Base-by-base conservation (phyloP, 768 basidiomycete genomes). In the Lactifluus volemus region DNA sequence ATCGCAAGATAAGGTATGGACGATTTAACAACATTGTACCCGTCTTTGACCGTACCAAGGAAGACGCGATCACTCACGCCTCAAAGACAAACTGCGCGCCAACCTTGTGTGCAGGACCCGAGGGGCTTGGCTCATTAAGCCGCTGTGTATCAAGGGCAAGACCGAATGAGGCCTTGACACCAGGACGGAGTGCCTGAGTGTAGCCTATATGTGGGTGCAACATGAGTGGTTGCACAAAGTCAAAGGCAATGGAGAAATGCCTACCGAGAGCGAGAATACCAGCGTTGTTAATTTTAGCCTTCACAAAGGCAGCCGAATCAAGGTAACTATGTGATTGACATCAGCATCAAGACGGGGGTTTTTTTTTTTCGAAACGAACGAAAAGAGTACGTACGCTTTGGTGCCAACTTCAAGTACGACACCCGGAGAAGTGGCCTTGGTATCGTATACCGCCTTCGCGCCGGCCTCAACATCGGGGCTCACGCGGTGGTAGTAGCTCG, bases 401-500 rank as follows among this genome's bases (percentile, higher is more conserved):
- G 91, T 82, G 71, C 96, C 96, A 64, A 99, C 93, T 77, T 98
- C 96, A 68, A 98, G 84, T 55, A 81, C 82, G 69, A 98, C 89
- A 74, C 86, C 88, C 60, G 85, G 83, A 61, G 89, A 84, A 66
- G 93, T 88, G 59, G 87, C 79, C 79, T 96, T 96, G 76, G 87
- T 82, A 78, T 98, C 94, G 74, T 96, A 99, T 74, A 96, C 81
- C 41, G 95, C 96, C 83, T 93, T 93, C 66, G 93, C 93, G 72
- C 92, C 92, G 63, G 92, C 94, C 78, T 96, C 94, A 53, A 95
- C 92, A 69, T 94, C 92, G 61, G 79, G 74, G 74, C 80, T 88
- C 72, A 97, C 93, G 63, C 89, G 88, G 84, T 99, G 97, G 82
- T 98, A 98, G 84, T 98, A 99, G 74, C 88, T 91, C 61, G 96